A percentile compares a stretch with the other conserved stretches of the same genome.
Evolutionary conservation across 1,284 basidiomycete species (phyloP).

Genomic region (Malassezia caprae): DNA sequence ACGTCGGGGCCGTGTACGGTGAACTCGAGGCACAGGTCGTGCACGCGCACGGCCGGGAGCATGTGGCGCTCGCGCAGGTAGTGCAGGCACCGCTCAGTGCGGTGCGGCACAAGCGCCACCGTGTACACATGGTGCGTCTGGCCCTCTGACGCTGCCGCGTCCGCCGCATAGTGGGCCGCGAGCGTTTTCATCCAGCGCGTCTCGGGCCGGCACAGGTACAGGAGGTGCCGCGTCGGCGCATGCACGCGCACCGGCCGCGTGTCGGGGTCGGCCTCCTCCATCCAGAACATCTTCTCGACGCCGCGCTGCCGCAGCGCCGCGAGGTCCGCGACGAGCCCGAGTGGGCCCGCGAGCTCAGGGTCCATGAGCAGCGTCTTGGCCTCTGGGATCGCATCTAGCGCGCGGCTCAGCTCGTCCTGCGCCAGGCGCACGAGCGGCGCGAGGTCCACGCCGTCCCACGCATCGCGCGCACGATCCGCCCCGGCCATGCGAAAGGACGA

Average conservation of each 20-base stretch:
- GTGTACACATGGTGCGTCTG: constrained; percentile 65
- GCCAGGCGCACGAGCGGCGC: constrained; percentile 21
- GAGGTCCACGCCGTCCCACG: constrained; percentile 7
- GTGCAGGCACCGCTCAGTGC: constrained; percentile 62
- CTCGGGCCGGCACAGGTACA: constrained; percentile 83
- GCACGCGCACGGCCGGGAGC: constrained; percentile 23
- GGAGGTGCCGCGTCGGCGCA: constrained; percentile 73
- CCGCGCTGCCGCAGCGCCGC: constrained; percentile 89
- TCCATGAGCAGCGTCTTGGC: constrained; percentile 90
- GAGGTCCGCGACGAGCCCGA: constrained; percentile 86
- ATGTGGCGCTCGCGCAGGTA: constrained; percentile 25
- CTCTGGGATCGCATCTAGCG: constrained; percentile 32
- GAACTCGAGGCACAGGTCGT: constrained; percentile 78
- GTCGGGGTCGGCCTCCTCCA: constrained; percentile 55
- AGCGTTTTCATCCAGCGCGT: constrained; percentile 78
- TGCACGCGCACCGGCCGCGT: constrained; percentile 47
- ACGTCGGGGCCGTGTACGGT: constrained; percentile 77
- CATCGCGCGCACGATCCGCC: not conserved
- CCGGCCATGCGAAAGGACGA: not conserved
- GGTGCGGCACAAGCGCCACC: constrained; percentile 76
- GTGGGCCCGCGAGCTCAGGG: constrained; percentile 72
- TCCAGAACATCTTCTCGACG: constrained; percentile 99
- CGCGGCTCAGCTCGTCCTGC: constrained; percentile 23
- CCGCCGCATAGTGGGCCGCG: constrained; percentile 50
- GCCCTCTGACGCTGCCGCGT: not conserved